Evolutionary conservation across 129 eudicot genomes (phyloP), one percentile per base, ranked within the genome.

Genomic region (Flaveria sonorensis): DNA sequence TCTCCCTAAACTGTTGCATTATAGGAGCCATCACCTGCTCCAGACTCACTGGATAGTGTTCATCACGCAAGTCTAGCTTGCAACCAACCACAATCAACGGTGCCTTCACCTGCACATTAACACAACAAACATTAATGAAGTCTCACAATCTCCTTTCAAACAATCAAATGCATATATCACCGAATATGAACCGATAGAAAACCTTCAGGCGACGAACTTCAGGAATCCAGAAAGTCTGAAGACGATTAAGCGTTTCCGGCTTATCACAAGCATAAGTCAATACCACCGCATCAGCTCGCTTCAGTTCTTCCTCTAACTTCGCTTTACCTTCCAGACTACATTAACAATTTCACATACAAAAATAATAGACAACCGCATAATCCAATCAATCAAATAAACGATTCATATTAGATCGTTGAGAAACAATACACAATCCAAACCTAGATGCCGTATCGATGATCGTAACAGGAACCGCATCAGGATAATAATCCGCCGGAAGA

Each of bases 141-240:
- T 42, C 74, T 24, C 51, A 30, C 46, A 62, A 62, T 2, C 69
- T 63, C 68, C 43, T 53, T 73, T 40, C 62, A 53, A 79, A 40
- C 65, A 79, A 39, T 21, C 16, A 63, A 63, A 79, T 6, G 14
- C 53, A 39, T 23, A 10, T 24, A 51, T 78, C 21, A 53, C 30
- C 12, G 16, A 28, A 78, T 14, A 52, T 36, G 20, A 4, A 64
- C 1, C 39, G 13, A 72, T 24, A 60, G 40, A 15, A 61, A 61
- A 94, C 99, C 99, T 91, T 91, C 42, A 94, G 75, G 30, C 97
- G 89, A 56, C 96, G 99, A 79, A 94, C 86, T 81, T 94, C 99
- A 4, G 85, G 92, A 85, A 94, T 92, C 99, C 99, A 94, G 77
- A 89, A 91, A 20, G 85, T 81, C 75, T 86, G 88, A 45, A 94